Evolutionary conservation across 176 grass and related monocot genomes (phyloP), one percentile per base, ranked within the genome.

Genomic region (Tillandsia fasciculata): DNA sequence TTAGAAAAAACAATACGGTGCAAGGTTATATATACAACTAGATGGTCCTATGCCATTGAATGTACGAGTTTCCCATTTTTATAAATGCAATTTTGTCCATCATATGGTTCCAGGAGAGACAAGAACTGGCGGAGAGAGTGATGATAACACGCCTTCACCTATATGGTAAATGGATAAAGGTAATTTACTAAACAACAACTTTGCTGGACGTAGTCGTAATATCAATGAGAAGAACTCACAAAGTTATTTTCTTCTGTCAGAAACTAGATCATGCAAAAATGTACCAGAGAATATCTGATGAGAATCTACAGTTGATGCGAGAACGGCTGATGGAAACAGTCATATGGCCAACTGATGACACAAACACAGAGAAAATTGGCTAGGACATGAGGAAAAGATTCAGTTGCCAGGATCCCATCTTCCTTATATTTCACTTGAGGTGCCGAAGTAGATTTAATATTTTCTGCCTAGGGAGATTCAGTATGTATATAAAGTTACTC

Each of bases 221-320:
- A 8, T 68, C 69, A 13, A 18, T 24, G 13, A 26, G 14, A 26
- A 64, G n/a, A 69, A 14, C 26, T 72, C 17, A 50, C 12, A 23
- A 23, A 8, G 49, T 8, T 10, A 24, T 6, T n/a, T 52, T 50
- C 27, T 74, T 51, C 64, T 8, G 48, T 50, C 82, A 99, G 94
- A 93, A 86, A 87, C 92, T 86, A 10, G 94, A 99, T 82, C 94
- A 99, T 70, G 58, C 77, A 9, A 92, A 78, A 65, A 99, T 93
- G 82, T 99, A 99, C 63, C 74, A 93, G 61, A 73, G 80, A 68
- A 99, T 99, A 52, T 90, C 89, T 2, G 85, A 93, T 12, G 82
- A 90, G 79, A 93, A 99, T 73, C 72, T 99, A 71, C 80, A 90
- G 70, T 74, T 99, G 49, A 90, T 33, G 89, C 73, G 85, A 3